Evolutionary conservation across 495 filamentous ascomycete genomes (phyloP).

Genomic region (Penicillium crystallinum): DNA sequence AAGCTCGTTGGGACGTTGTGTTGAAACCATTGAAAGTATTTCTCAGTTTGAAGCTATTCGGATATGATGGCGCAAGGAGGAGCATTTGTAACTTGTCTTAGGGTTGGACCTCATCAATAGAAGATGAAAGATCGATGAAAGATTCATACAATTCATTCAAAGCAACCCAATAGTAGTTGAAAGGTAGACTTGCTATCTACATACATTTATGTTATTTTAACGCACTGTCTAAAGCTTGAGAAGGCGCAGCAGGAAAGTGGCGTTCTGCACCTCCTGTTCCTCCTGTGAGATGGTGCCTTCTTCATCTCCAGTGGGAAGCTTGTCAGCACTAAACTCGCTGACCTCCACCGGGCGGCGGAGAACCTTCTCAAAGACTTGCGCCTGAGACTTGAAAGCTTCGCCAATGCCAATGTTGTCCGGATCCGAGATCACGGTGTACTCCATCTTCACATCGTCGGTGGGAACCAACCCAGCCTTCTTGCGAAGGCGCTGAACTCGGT

Average conservation of each 20-base stretch:
- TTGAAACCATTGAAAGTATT: background rate
- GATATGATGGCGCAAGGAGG: background rate
- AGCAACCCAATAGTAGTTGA: background rate
- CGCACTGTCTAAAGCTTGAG: conserved; percentile 59
- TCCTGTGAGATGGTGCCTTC: conserved; percentile 72
- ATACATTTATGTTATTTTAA: background rate
- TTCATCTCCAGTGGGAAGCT: conserved; percentile 51
- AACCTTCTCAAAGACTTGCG: conserved; percentile 67
- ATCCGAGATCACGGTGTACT: conserved; percentile 69
- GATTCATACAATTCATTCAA: conserved; percentile 11
- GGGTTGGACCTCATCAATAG: background rate
- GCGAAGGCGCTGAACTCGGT: conserved; percentile 71
- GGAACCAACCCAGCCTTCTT: conserved; percentile 77
- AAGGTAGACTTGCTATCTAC: conserved; percentile 14
- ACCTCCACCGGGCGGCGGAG: conserved; percentile 75
- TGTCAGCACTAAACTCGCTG: conserved; percentile 57
- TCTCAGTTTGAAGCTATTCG: background rate
- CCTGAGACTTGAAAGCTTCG: conserved; percentile 66
- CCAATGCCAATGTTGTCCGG: conserved; percentile 72
- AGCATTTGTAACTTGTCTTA: background rate
- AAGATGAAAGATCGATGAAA: background rate
- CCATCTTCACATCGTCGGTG: conserved; percentile 84
- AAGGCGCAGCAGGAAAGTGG: conserved; percentile 77
- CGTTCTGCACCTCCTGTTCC: conserved; percentile 84
- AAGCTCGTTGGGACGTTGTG: background rate